A percentile compares a stretch with the other conserved stretches of the same genome.
Conservation (phyloP, 345 rosid genomes). For the Sapria himalayana region DNA sequence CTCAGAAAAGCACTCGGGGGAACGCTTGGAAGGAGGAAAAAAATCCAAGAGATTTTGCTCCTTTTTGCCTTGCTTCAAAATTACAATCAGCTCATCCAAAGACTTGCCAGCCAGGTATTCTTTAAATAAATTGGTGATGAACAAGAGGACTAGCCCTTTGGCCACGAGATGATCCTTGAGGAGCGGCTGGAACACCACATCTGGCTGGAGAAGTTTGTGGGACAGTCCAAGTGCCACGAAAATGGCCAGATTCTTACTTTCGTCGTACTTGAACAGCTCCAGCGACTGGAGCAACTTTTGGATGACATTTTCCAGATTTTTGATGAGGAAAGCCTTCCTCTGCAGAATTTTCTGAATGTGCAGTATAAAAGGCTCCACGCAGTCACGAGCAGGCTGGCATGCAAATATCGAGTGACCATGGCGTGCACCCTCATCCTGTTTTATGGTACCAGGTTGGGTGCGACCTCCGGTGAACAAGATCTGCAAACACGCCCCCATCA, state of each 20-base stretch:
- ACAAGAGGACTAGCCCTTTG: slow-evolving; percentile 94
- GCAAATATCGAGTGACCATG: slow-evolving; percentile 78
- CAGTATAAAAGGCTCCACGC: slow-evolving; percentile 64
- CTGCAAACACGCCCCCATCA: too few species aligned
- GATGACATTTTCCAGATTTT: slow-evolving; percentile 92
- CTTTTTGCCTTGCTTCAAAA: slow-evolving; percentile 85
- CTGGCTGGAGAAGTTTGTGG: slow-evolving; percentile 90
- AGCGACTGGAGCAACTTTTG: slow-evolving; percentile 79
- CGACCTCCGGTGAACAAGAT: slow-evolving; percentile 95
- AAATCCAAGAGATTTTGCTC: slow-evolving; percentile 78
- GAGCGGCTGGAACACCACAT: slow-evolving; percentile 91
- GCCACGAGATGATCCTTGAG: slow-evolving; percentile 96
- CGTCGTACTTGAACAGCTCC: slow-evolving; percentile 96
- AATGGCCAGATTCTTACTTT: slow-evolving; percentile 92
- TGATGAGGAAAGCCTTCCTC: slow-evolving; percentile 82
- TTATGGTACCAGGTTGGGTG: slow-evolving; percentile 87
- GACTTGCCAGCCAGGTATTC: slow-evolving; percentile 88
- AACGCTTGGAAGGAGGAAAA: slow-evolving; percentile 62
- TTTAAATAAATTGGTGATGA: slow-evolving; percentile 88
- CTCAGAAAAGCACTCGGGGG: slow-evolving; percentile 77
- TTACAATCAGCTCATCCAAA: slow-evolving; percentile 80
- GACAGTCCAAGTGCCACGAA: slow-evolving; percentile 96
- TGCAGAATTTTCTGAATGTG: slow-evolving; percentile 79
- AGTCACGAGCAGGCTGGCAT: slow-evolving; percentile 68
- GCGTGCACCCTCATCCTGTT: slow-evolving; percentile 97